Percentiles rank a stretch among this genome's conserved stretches.
Evolutionary conservation across 352 stramenopile species (phyloP).

Genomic region (Pythium folliculosum): DNA sequence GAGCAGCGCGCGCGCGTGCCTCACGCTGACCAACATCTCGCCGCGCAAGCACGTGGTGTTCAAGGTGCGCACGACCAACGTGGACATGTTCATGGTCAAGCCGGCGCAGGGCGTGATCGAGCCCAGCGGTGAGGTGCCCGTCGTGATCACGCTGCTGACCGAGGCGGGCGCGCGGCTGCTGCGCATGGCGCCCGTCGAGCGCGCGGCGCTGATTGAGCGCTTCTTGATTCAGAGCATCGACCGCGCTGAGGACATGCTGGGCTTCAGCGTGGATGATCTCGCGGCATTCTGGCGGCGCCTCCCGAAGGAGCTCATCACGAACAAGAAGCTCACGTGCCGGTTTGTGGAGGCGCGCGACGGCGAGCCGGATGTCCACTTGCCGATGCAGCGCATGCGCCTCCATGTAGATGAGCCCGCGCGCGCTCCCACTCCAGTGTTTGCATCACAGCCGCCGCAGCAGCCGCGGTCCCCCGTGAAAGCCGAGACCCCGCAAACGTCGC

Average conservation of each 20-base stretch:
- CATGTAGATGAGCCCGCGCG: constrained; percentile 7
- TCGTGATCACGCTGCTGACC: constrained; percentile 46
- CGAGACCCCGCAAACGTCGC: too few species aligned
- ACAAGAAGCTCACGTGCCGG: constrained; percentile 69
- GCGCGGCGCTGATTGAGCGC: constrained; percentile 42
- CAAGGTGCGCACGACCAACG: constrained; percentile 77
- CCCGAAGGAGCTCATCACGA: constrained; percentile 47
- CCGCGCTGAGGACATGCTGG: constrained; percentile 29
- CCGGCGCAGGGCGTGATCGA: constrained; percentile 60
- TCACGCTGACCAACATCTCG: constrained; percentile 75
- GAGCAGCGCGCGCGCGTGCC: constrained; percentile 6
- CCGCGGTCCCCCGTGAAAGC: not conserved
- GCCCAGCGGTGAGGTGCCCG: constrained; percentile 36
- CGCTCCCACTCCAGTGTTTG: not conserved
- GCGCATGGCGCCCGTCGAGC: constrained; percentile 43
- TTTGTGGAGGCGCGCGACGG: constrained; percentile 52
- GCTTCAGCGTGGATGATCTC: constrained; percentile 33
- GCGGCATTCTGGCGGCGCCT: constrained; percentile 62
- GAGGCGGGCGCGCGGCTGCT: constrained; percentile 35
- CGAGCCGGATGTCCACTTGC: constrained; percentile 2
- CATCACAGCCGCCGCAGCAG: not conserved
- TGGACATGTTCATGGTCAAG: constrained; percentile 74
- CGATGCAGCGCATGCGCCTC: constrained; percentile 13
- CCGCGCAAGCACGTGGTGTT: constrained; percentile 59
- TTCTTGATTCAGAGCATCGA: constrained; percentile 46